Base-by-base conservation (phyloP, 202 grass and related monocot genomes). In the Schoenoplectus tabernaemontani region DNA sequence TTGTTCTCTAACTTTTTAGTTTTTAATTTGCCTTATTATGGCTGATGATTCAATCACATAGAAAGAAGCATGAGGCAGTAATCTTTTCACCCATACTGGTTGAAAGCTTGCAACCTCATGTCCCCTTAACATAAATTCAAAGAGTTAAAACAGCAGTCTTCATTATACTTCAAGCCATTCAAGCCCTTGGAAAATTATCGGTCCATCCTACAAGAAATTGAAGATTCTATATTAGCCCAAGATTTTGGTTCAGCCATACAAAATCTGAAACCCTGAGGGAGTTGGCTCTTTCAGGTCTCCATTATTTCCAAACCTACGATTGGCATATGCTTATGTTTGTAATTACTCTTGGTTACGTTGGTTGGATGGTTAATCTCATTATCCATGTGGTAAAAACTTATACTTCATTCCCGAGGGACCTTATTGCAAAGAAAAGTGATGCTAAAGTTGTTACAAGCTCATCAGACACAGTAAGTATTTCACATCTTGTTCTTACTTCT, bases 301-400 rank as follows among this genome's bases (percentile, higher is more conserved):
- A 97, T 82, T 97, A 97, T 92, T 97, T 97, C 74, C 94, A 97
- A 86, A 97, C 94, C 83, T 97, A 97, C 78, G 94, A 97, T 78
- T 97, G 94, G 94, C 86, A 93, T 69, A 93, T 90, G 91, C 86
- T 97, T 80, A 97, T 97, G 94, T 86, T 89, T 72, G 88, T 86
- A 85, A 88, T 97, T 82, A 97, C 70, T 51, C 94, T 97, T 86
- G 94, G 94, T 80, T 97, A 97, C 85, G 72, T 97, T 90, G 94
- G 94, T 67, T 97, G 94, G 94, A 97, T 97, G 89, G 42, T 88
- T 61, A 93, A 97, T 82, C 87, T 97, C 7, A 76, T 92, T 50
- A 67, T 97, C 81, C 94, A 97, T 57, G 87, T 97, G 64, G 57
- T 97, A 70, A 87, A 97, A 79, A 93, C 94, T 38, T 97, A 97